A percentile compares a stretch with the other conserved stretches of the same genome.
These are phyloP conservation scores for Aureobasidium sp. DNA, from an alignment of 2,329 filamentous ascomycete species.

Conservation along the genomic window DNA sequence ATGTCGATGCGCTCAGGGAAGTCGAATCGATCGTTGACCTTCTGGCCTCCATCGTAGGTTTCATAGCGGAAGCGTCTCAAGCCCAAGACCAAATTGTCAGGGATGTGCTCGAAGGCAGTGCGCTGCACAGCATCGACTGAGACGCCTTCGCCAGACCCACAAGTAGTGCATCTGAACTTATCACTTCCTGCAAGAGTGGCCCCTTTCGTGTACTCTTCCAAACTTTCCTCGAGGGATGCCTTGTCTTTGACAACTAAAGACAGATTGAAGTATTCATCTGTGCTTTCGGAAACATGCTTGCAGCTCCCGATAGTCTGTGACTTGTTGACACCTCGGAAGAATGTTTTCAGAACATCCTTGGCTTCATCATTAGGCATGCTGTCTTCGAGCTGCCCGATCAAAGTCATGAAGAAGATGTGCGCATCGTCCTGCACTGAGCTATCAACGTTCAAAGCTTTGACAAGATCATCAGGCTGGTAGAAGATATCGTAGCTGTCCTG, in stretches of 20 bases:
- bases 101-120: conserved; percentile 84
- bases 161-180: conserved; percentile 94
- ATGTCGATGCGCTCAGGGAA: conserved; percentile 82
- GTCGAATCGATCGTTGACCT: conserved; percentile 91
- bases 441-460: conserved; percentile 73
- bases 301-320: conserved; percentile 96
- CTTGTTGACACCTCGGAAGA: conserved; percentile 86
- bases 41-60: conserved; percentile 65
- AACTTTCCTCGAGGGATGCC: conserved; percentile 69
- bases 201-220: conserved; percentile 91
- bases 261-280: conserved; percentile 88
- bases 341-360: conserved; percentile 66
- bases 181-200: conserved; percentile 96
- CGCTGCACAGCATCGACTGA: conserved; percentile 86
- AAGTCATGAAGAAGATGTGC: conserved; percentile 90
- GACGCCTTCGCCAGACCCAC: conserved; percentile 52
- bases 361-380: conserved; percentile 61
- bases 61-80: conserved; percentile 84
- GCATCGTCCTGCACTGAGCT: conserved; percentile 93
- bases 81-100: conserved; percentile 92
- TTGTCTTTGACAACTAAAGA: conserved; percentile 97
- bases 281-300: conserved; percentile 79
- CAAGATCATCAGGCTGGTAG: conserved; percentile 64
- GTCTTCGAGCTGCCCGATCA: conserved; percentile 85
- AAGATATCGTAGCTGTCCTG: conserved; percentile 70